Conservation (phyloP, 768 basidiomycete species). For the Pleurotus djamor region DNA sequence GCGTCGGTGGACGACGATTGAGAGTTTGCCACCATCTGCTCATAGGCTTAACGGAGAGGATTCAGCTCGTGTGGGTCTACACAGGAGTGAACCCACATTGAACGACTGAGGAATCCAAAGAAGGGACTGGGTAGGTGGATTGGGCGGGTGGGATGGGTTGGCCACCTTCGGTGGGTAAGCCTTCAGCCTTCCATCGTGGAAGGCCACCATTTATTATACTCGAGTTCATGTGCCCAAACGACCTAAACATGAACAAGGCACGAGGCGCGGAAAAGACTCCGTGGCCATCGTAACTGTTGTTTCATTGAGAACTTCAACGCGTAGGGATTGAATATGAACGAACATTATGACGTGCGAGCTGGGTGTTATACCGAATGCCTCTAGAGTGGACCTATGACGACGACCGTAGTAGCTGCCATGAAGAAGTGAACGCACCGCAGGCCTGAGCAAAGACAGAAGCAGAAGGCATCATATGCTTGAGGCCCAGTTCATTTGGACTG, state of each 20-base stretch:
- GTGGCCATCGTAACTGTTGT: constrained; percentile 77
- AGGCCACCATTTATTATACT: constrained; percentile 94
- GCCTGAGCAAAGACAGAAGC: constrained; percentile 69
- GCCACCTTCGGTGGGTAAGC: constrained; percentile 47
- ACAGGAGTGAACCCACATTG: constrained; percentile 38
- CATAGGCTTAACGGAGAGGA: constrained; percentile 58
- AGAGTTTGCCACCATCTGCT: constrained; percentile 77
- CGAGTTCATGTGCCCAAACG: constrained; percentile 85
- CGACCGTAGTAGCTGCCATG: not conserved
- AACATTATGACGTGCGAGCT: constrained; percentile 83
- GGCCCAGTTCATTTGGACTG: constrained; percentile 68
- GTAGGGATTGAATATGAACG: constrained; percentile 15
- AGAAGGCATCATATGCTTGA: constrained; percentile 94
- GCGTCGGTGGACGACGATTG: constrained; percentile 39
- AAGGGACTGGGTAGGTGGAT: constrained; percentile 50
- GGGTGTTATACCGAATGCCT: constrained; percentile 68
- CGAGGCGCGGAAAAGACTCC: constrained; percentile 93
- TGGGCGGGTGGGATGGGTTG: constrained; percentile 21
- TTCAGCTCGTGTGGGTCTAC: constrained; percentile 1
- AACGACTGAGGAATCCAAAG: constrained; percentile 46
- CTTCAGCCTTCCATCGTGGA: constrained; percentile 74
- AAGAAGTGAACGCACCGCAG: constrained; percentile 56
- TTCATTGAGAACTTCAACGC: constrained; percentile 5
- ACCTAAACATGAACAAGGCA: constrained; percentile 91
- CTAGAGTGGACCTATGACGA: constrained; percentile 24